These are phyloP conservation scores for Jacaranda copaia DNA, from an alignment of 257 asterid genomes.

Conservation along the genomic window DNA sequence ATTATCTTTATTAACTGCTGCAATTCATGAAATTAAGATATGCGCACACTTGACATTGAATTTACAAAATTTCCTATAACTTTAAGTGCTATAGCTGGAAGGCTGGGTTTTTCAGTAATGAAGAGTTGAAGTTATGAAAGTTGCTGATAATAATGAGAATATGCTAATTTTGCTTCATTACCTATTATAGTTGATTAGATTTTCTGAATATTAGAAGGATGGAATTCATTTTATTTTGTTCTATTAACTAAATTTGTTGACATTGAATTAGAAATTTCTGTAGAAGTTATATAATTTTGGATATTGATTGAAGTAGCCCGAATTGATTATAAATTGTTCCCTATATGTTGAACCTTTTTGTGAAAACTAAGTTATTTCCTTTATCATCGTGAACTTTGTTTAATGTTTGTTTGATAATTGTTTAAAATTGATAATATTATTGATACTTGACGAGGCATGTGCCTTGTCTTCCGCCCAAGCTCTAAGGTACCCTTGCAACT, in stretches of 20 bases:
- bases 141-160: background rate
- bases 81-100: background rate
- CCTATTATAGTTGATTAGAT: background rate
- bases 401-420: background rate
- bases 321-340: background rate
- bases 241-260: background rate
- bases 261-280: background rate
- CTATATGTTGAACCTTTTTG: background rate
- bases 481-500: background rate
- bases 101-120: background rate
- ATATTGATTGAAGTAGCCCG: background rate
- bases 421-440: background rate
- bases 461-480: background rate
- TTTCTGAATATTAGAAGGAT: background rate
- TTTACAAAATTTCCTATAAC: background rate
- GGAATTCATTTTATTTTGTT: background rate
- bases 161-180: background rate
- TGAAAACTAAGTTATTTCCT: background rate
- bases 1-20: background rate
- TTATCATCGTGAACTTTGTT: background rate
- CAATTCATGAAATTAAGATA: background rate
- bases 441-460: background rate
- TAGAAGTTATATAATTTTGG: background rate
- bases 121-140: background rate
- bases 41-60: background rate